Evolutionary conservation across 1,139 yeast species (phyloP).

Genomic region (Kluyveromyces marxianus): DNA sequence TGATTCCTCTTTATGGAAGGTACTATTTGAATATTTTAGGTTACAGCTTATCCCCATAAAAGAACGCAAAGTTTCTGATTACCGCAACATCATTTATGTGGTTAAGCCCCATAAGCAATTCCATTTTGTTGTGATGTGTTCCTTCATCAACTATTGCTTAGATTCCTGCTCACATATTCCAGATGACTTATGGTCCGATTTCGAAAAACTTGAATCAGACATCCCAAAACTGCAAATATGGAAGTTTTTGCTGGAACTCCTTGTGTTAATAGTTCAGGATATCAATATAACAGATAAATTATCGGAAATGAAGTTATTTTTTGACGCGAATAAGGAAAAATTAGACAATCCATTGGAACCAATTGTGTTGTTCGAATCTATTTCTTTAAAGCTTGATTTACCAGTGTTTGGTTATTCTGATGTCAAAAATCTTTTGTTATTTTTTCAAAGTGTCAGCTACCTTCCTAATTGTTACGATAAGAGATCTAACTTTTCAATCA

Average conservation of each 20-base stretch:
- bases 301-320: conserved; percentile 22
- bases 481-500: conserved; percentile 25
- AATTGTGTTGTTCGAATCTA: conserved; percentile 7
- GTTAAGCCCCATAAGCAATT: conserved; percentile 1
- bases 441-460: conserved; percentile 29
- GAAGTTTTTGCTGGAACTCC: conserved; percentile 20
- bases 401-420: conserved; percentile 22
- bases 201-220: conserved; percentile 5
- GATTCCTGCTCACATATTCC: conserved; percentile 14
- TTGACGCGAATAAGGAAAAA: conserved; percentile 15
- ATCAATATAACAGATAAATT: conserved; percentile 22
- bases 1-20: conserved; percentile 7
- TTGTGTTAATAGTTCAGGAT: conserved; percentile 20
- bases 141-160: conserved; percentile 12
- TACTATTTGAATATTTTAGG: conserved; percentile 7
- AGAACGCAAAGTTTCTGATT: conserved; percentile 2
- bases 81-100: not conserved
- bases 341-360: conserved; percentile 8
- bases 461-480: conserved; percentile 27
- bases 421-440: conserved; percentile 22
- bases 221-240: conserved; percentile 12
- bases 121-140: conserved; percentile 7
- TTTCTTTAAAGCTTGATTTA: conserved; percentile 12
- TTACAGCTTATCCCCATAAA: conserved; percentile 2
- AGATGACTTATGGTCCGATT: conserved; percentile 3